Evolutionary conservation across 306 rosid genomes (phyloP), one percentile per base, ranked within the genome.

Genomic region (Biancaea sappan): DNA sequence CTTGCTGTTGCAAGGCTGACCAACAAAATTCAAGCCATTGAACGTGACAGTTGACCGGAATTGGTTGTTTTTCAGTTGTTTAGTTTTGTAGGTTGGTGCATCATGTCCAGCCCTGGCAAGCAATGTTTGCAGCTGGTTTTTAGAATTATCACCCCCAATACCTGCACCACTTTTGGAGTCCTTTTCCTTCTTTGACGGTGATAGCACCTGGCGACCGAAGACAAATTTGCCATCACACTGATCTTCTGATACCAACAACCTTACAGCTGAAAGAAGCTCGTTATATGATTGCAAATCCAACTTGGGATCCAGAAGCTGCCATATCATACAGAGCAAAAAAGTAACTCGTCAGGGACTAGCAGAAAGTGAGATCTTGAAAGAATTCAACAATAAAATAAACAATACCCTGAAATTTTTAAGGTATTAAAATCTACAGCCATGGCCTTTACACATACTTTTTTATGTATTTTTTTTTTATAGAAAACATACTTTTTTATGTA

Each of bases 211-310:
- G 72, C 88, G 90, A 29, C 90, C 89, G 43, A 56, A 90, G 63
- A 95, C 93, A 77, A 92, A 92, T 81, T 86, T 88, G 54, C 99
- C 98, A 35, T 84, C 86, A 28, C 97, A 92, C 35, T 80, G 80
- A 72, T 95, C 98, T 81, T 88, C 98, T 15, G 99, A 92, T 34
- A 92, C 92, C 85, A 95, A 83, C 73, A 90, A 81, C 73, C 93
- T 86, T 71, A 95, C 77, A 4, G 97, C 96, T 62, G 93, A 83
- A 50, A 95, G 86, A 69, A 95, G 89, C 81, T 88, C 86, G 2
- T 19, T 61, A 41, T 82, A 85, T 24, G 88, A 86, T 65, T 73
- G 88, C 56, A 79, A 66, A 65, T 92, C 96, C 69, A 85, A 65
- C 66, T 38, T 85, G 28, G 99, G 96, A 86, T 90, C 84, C 83